Percentiles rank a stretch among this genome's conserved stretches.
Conservation (phyloP, 1,284 basidiomycete species). For the Jaminaea rosea region DNA sequence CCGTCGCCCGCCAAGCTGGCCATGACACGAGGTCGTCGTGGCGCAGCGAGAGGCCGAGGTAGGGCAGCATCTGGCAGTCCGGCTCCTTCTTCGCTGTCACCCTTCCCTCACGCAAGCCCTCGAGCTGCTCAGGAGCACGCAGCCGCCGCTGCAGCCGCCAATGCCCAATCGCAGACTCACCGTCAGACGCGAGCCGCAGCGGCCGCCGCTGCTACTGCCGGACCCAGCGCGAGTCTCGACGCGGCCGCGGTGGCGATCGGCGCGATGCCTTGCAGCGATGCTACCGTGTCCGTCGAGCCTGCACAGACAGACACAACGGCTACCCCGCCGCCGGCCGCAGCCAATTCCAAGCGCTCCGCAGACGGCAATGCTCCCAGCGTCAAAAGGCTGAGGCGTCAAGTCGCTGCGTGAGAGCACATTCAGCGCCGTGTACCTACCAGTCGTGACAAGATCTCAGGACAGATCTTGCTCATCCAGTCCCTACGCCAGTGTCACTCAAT, state of each 20-base stretch:
- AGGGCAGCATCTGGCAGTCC: slow-evolving; percentile 29
- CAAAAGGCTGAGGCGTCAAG: neutral
- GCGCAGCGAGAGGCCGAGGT: slow-evolving; percentile 15
- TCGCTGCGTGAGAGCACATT: neutral
- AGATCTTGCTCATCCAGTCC: no score
- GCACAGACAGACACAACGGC: neutral
- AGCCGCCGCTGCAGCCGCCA: no score
- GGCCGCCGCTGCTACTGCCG: no score
- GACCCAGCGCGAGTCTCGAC: neutral
- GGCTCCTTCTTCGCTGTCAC: slow-evolving; percentile 39
- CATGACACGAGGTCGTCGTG: slow-evolving; percentile 19
- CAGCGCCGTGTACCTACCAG: no score
- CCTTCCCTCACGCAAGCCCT: slow-evolving; percentile 37
- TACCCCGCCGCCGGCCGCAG: neutral
- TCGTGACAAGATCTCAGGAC: no score
- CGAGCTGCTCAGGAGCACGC: no score
- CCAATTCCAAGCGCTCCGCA: neutral
- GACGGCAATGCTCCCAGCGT: neutral
- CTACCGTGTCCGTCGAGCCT: neutral
- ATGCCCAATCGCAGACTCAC: no score
- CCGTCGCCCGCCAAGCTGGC: slow-evolving; percentile 30
- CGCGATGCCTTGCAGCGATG: neutral
- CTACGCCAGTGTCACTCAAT: no score
- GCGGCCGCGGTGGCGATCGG: neutral
- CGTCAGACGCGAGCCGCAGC: no score